Base-by-base conservation (phyloP, 495 filamentous ascomycete genomes). In the Trichoderma virens region DNA sequence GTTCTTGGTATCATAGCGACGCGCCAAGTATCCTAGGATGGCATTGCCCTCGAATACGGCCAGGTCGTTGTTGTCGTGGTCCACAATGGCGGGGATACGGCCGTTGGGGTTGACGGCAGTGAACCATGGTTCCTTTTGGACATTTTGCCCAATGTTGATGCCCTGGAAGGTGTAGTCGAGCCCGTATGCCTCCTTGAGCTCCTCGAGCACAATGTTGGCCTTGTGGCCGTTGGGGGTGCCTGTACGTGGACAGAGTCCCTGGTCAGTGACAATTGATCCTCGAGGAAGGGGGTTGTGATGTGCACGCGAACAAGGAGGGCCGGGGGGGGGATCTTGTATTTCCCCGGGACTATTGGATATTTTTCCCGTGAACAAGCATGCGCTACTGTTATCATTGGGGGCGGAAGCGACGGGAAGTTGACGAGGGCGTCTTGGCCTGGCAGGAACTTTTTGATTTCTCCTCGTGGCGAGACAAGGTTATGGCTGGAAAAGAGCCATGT, bases 71-170 rank as follows among this genome's bases (percentile, higher is more conserved):
- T 83, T 82, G 65, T 84, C 81, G 62, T 78, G 75, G 76, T 95
- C 92, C 56, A 89, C 87, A 45, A 96, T 76, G 27, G 88, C 90
- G 34, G 91, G 92, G 73, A 96, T 94, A 63, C 90, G 89, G 66
- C 92, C 91, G 72, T 96, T 94, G 67, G 91, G 91, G 73, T 89
- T 90, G 70, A 91, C 86, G 20, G 82, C 85, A 34, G 71, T 72
- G 66, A 73, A 83, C 68, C 82, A 86, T 66, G 83, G 82, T 74
- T 93, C 84, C 69, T 96, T 95, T 67, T 95, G 91, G 4, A 75
- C 80, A 72, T 90, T 89, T 68, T 89, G 86, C 60, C 68, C 70
- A 67, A 95, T 85, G 66, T 90, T 84, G 69, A 95, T 82, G 54
- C 82, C 81, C 67, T 89, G 80, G 65, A 79, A 80, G 20, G 79